Evolutionary conservation across 1,139 yeast genomes (phyloP), one percentile per base, ranked within the genome.

Genomic region (Insectozyma bohioensis): DNA sequence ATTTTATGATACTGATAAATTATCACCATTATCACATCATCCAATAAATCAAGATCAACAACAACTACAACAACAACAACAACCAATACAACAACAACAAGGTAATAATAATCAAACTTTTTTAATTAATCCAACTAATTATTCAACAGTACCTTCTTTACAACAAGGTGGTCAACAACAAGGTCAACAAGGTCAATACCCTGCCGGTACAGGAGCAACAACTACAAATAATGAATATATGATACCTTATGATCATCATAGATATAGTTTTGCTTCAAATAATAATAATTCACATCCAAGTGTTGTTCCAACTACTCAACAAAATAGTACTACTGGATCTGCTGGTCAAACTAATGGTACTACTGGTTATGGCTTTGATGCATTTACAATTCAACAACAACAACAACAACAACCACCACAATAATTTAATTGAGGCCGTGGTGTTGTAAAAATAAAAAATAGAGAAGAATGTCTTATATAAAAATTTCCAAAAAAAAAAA

Each of bases 351-450:
- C 36, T 11, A 31, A 30, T 26, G 29, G 30, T 24, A 28, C 20
- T 18, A 11, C 34, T n/a, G 31, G 32, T 18, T 49, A 45, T 29
- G 51, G 51, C 11, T 53, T 49, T 41, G 58, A 52, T 30, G 39
- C 39, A 4, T 44, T 36, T 17, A 24, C 35, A n/a, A n/a, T n/a
- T 21, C 35, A 31, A 16, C 37, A 28, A 18, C 44, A 39, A 33
- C 40, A 38, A 26, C 16, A 7, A 26, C n/a, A n/a, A n/a, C n/a
- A n/a, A n/a, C n/a, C 31, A 20, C 35, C 33, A 12, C 41, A 37
- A 34, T 37, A 30, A 18, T 13, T 2, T 14, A 14, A 22, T 6
- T n/a, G n/a, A 6, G 12, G n/a, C 12, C 11, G 6, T 10, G 16
- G 24, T 13, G 12, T 10, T 20, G 17, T 19, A 11, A n/a, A n/a